Base-by-base conservation (phyloP, 1,139 yeast genomes). In the Geotrichum phurueaensis region DNA sequence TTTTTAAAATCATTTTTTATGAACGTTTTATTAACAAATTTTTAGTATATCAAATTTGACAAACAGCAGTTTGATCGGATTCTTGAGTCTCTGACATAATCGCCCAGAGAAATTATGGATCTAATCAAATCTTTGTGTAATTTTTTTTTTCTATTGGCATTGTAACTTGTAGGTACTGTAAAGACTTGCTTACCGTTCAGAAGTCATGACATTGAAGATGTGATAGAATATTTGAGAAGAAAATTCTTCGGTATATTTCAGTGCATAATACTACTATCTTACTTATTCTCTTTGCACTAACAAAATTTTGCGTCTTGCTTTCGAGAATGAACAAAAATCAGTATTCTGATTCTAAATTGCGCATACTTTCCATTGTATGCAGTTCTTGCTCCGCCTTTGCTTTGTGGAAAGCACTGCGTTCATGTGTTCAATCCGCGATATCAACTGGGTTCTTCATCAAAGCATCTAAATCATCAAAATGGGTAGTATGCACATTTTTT, bases 11-110 rank as follows among this genome's bases (percentile, higher is more conserved):
- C 15, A 3, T n/a, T 22, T 43, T n/a, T 23, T 50, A 2, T 20
- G n/a, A 31, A 2, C 22, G 10, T 13, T 43, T 33, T 36, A 15
- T 20, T 33, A 9, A 15, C 39, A 33, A 13, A 6, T 15, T 39
- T 27, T 45, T 48, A 59, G 78, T 88, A 89, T 70, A 82, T 89
- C 72, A 87, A 86, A 74, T 89, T 84, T 70, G 87, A 83, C 70
- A 85, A 84, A 70, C 73, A 75, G 56, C 82, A 80, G 69, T 82
- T 89, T 70, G 92, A 87, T 61, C 69, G 71, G 15, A 73, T 75
- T 15, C 65, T 82, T 47, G 75, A 76, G 31, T 72, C 78, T 1
- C 65, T 78, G 23, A 20, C 54, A 12, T 58, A 58, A 29, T 6
- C 3, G 27, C 27, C 27, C 6, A 6, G 27, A 25, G 6, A 25